Evolutionary conservation across 202 grass and related monocot species (phyloP), one percentile per base, ranked within the genome.

Genomic region (Saccharum hybrid): DNA sequence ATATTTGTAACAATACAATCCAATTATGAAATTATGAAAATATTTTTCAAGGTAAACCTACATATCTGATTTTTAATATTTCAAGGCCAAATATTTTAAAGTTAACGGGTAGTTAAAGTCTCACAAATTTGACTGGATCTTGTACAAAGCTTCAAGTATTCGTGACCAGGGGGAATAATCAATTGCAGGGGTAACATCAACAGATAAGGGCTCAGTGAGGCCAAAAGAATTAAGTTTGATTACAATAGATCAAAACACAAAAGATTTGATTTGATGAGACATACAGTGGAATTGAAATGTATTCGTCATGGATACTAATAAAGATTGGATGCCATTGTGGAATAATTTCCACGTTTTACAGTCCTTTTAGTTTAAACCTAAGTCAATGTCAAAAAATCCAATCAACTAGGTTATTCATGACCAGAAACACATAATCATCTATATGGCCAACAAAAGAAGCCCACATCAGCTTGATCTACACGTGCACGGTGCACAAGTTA

Each of bases 381-480:
- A 75, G 51, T 18, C 62, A 1, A 88, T 56, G 39, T 62, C 21
- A 75, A 39, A 22, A 16, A 79, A 66, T 37, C 49, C 70, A 72
- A 42, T 57, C 28, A 80, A 40, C 5, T 80, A 21, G 51, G 15
- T 36, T 61, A 68, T 71, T 19, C 6, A 0, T 54, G 41, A 42
- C 10, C 18, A n/a, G 61, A 75, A 49, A 19, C 46, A 62, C 37
- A 56, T 79, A 7, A 45, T 48, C 36, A 83, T 33, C 59, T 60
- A 68, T 49, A 10, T 22, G 2, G 60, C 26, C 62, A 10, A 5
- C 36, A 11, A 10, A 68, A 66, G 51, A 67, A 21, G 31, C 22
- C 11, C n/a, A 75, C 46, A 36, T 68, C 62, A 81, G 51, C 34
- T 60, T 61, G n/a, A 83, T 79, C 66, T 23, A 61, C 74, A 34